Evolutionary conservation across 2,329 filamentous ascomycete species (phyloP).

Genomic region (Phialophora expanda): DNA sequence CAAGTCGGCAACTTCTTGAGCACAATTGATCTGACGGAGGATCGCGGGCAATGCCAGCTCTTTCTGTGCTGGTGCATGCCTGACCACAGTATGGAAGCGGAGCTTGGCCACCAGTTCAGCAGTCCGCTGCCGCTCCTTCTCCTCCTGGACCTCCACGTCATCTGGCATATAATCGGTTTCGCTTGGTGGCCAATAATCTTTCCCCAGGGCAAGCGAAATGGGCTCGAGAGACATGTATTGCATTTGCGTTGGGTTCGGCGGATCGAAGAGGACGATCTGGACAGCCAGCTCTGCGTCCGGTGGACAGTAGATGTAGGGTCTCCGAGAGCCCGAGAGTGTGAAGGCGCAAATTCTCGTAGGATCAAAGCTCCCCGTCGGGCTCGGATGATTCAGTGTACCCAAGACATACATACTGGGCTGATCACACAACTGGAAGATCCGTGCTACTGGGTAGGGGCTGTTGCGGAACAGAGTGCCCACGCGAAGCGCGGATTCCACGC

Average conservation of each 20-base stretch:
- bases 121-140: slow-evolving; percentile 68
- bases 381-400: slow-evolving; percentile 73
- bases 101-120: slow-evolving; percentile 80
- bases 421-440: slow-evolving; percentile 84
- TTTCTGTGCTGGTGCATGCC: slow-evolving; percentile 76
- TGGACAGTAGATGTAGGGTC: slow-evolving; percentile 76
- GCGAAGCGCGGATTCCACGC: slow-evolving; percentile 86
- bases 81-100: slow-evolving; percentile 82
- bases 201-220: slow-evolving; percentile 77
- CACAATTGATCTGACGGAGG: slow-evolving; percentile 94
- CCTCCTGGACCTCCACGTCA: slow-evolving; percentile 73
- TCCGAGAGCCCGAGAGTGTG: slow-evolving; percentile 54
- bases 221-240: slow-evolving; percentile 93
- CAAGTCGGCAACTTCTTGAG: slow-evolving; percentile 82
- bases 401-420: slow-evolving; percentile 82
- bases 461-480: slow-evolving; percentile 82
- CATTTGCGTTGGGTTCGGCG: slow-evolving; percentile 85
- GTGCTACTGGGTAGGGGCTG: slow-evolving; percentile 76
- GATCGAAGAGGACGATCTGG: slow-evolving; percentile 87
- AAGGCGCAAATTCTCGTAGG: slow-evolving; percentile 71
- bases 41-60: slow-evolving; percentile 81
- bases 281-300: slow-evolving; percentile 70
- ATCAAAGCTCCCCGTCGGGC: slow-evolving; percentile 59
- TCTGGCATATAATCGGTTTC: slow-evolving; percentile 41
- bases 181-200: slow-evolving; percentile 38